Conservation (phyloP, 371 early-diverging fungal genomes). For the Lichtheimia corymbifera region DNA sequence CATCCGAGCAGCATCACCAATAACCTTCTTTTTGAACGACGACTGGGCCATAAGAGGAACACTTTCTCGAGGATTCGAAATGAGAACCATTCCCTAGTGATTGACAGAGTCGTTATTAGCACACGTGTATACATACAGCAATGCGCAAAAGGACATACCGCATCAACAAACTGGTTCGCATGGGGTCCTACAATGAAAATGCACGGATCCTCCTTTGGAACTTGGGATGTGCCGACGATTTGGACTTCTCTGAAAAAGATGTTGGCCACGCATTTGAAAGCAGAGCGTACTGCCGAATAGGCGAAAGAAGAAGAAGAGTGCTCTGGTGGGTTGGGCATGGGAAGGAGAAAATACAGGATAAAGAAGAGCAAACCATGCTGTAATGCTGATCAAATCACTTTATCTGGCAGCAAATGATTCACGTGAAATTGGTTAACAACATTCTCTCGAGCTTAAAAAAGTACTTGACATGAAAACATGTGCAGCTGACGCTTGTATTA, state of each 20-base stretch:
- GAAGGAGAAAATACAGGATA: too few species aligned
- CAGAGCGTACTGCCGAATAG: slow-evolving; percentile 26
- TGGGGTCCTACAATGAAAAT: slow-evolving; percentile 88
- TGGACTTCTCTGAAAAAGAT: slow-evolving; percentile 81
- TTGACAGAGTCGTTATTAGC: slow-evolving; percentile 58
- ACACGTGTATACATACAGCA: background rate
- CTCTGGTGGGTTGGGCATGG: too few species aligned
- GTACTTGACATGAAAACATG: too few species aligned
- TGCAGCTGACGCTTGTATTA: too few species aligned
- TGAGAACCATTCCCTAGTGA: slow-evolving; percentile 64
- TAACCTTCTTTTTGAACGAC: slow-evolving; percentile 69
- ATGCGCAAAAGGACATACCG: background rate
- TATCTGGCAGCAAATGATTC: too few species aligned
- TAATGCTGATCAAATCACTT: too few species aligned
- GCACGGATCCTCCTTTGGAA: slow-evolving; percentile 75
- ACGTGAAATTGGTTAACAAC: too few species aligned
- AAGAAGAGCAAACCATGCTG: too few species aligned
- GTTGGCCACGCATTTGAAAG: slow-evolving; percentile 38
- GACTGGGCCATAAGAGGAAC: slow-evolving; percentile 75
- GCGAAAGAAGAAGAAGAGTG: slow-evolving; percentile 3
- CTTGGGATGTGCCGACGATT: slow-evolving; percentile 68
- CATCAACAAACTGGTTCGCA: slow-evolving; percentile 71
- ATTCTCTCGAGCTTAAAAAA: too few species aligned
- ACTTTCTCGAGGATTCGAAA: slow-evolving; percentile 65
- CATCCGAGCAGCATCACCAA: slow-evolving; percentile 67